Percentiles rank a stretch among this genome's conserved stretches.
These are phyloP conservation scores for Salmacisia buchloeana DNA, from an alignment of 1,284 basidiomycete species.

Conservation along the genomic window DNA sequence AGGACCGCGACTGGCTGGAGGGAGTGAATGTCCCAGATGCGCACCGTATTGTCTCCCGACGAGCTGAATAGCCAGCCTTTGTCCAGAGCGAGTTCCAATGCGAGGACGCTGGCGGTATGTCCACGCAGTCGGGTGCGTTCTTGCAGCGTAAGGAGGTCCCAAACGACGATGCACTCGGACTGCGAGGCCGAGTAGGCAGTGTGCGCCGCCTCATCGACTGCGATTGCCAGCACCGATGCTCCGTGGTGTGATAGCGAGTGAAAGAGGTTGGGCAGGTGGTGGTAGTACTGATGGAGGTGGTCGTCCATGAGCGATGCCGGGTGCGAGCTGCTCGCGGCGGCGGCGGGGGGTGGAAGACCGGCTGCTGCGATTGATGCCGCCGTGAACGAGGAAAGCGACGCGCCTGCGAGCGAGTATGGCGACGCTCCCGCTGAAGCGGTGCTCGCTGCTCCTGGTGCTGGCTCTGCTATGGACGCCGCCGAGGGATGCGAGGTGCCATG, in stretches of 20 bases:
- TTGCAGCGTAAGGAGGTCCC: slow-evolving; percentile 33
- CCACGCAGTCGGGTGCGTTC: slow-evolving; percentile 53
- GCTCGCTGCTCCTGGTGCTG: too few species aligned
- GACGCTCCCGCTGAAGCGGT: too few species aligned
- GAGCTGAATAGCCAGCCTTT: slow-evolving; percentile 80
- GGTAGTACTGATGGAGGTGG: not conserved
- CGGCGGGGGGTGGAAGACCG: too few species aligned
- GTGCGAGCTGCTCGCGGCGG: too few species aligned
- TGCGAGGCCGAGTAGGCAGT: slow-evolving; percentile 36
- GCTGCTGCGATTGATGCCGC: too few species aligned
- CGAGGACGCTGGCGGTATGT: slow-evolving; percentile 78
- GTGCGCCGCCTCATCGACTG: slow-evolving; percentile 29
- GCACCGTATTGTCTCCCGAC: slow-evolving; percentile 50
- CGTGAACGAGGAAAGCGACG: too few species aligned
- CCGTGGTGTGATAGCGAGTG: slow-evolving; percentile 31
- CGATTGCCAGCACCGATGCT: slow-evolving; percentile 37
- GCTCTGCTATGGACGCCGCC: too few species aligned
- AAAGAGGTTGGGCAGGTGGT: slow-evolving; percentile 10
- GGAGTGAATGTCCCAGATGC: slow-evolving; percentile 78
- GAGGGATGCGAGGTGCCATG: too few species aligned
- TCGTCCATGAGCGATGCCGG: too few species aligned
- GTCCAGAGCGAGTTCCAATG: slow-evolving; percentile 60
- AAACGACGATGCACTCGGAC: slow-evolving; percentile 32
- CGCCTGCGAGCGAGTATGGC: too few species aligned
- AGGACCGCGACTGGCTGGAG: slow-evolving; percentile 71